A percentile compares a stretch with the other conserved stretches of the same genome.
phyloP scores from a whole-genome alignment of 768 basidiomycete genomes.

The Lyophyllum shimeji region DNA sequence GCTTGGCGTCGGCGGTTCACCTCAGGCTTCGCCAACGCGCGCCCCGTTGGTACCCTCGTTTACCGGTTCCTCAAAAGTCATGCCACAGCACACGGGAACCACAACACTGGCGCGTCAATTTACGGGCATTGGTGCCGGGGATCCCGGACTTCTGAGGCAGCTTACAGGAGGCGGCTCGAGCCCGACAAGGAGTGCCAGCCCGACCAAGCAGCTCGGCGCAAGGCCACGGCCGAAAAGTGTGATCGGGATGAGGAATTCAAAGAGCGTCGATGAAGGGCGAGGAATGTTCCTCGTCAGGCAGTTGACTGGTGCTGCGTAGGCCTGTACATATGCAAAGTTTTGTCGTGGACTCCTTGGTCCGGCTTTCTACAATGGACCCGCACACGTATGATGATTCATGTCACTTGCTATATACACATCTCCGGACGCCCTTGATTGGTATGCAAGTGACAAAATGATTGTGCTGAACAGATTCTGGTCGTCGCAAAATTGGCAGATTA shows the following conservation, averaged over 20 bases:
- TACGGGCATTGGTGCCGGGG: conserved; percentile 54
- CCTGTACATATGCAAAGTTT: too few relatives aligned
- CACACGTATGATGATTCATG: background rate
- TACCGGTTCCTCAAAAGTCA: conserved; percentile 41
- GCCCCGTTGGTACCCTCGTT: conserved; percentile 45
- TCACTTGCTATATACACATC: background rate
- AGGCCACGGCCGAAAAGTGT: conserved; percentile 78
- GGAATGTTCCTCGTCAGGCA: conserved; percentile 79
- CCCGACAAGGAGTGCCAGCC: conserved; percentile 72
- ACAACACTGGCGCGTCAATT: conserved; percentile 77
- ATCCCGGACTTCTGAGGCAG: conserved; percentile 46
- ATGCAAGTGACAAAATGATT: background rate
- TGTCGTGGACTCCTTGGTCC: background rate
- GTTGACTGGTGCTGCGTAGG: conserved; percentile 57
- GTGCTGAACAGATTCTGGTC: background rate
- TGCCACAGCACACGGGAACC: conserved; percentile 64
- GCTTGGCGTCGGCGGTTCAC: conserved; percentile 48
- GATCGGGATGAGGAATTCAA: conserved; percentile 62
- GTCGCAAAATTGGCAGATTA: conserved; percentile 11
- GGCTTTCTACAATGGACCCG: background rate
- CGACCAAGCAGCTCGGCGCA: conserved; percentile 64
- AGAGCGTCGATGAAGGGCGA: conserved; percentile 67
- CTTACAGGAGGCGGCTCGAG: conserved; percentile 68
- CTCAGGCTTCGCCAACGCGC: conserved; percentile 53
- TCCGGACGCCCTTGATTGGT: background rate